Evolutionary conservation across 495 filamentous ascomycete genomes (phyloP), one percentile per base, ranked within the genome.

Genomic region (Podospora sp.): DNA sequence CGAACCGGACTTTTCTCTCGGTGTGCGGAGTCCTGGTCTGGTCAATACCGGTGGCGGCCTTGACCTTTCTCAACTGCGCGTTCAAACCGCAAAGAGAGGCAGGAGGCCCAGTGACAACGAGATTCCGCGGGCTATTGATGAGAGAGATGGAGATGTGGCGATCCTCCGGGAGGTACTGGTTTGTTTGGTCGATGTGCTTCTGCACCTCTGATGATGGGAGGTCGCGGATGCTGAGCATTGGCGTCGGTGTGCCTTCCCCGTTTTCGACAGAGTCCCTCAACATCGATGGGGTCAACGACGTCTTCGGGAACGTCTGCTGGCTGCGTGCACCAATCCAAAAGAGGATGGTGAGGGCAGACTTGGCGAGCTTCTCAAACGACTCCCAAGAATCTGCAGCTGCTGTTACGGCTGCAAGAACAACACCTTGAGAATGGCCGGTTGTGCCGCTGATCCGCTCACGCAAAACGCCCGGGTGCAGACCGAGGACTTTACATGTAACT

Each of bases 311-410:
- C 0, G 93, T 93, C 76, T 99, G 96, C 75, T 99, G 96, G 76
- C 94, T 97, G 69, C 96, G 91, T n/a, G 94, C 87, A 69, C 96
- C 96, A 69, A 99, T 98, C 96, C 95, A 99, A 83, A 99, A 99
- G n/a, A 99, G 90, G 66, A 96, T 90, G 7, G 90, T 96, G 64
- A 99, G 81, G 1, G 94, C 90, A 72, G 91, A 85, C 60, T 85
- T 90, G 36, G 92, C 84, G 35, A 89, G 85, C 71, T 90, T 87
- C 46, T 91, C 86, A 72, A 96, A 98, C 1, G 90, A 91, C 66
- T 96, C 91, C 96, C 96, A 98, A 53, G 86, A 89, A 68, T 91
- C 88, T 9, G 92, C 90, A 2, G 93, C 90, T 5, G 96, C 91
- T 60, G 96, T 95, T 29, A 89, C 92, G n/a, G 94, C 94, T 16